phyloP scores from a whole-genome alignment of 208 protist species.

The Herpetomonas samuelpessoai region DNA sequence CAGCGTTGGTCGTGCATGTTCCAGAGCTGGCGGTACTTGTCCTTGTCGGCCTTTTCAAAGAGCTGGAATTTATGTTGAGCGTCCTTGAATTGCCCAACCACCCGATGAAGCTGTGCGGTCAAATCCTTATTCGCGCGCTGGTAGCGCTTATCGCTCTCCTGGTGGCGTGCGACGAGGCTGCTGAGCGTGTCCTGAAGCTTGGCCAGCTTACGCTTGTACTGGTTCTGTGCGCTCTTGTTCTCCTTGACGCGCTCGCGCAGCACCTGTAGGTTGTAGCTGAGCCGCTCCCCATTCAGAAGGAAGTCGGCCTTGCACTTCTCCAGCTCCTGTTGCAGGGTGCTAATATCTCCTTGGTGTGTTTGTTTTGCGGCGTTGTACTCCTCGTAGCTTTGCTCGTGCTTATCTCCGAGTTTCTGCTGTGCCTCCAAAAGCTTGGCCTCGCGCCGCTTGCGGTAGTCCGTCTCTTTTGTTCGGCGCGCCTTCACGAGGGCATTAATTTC shows the following conservation, averaged over 20 bases:
- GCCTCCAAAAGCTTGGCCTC: conserved; percentile 84
- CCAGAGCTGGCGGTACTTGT: conserved; percentile 94
- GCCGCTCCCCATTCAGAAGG: conserved; percentile 94
- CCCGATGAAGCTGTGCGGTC: conserved; percentile 91
- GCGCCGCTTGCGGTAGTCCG: conserved; percentile 78
- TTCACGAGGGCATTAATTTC: conserved; percentile 91
- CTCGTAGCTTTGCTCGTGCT: conserved; percentile 78
- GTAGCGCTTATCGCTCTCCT: conserved; percentile 89
- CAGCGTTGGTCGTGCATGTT: conserved; percentile 94
- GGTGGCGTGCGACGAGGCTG: conserved; percentile 87
- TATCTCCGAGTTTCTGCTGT: conserved; percentile 70
- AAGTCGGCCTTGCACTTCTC: conserved; percentile 95
- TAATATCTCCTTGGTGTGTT: conserved; percentile 85
- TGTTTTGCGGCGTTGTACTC: conserved; percentile 82
- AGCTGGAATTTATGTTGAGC: conserved; percentile 94
- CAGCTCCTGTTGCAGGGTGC: conserved; percentile 90
- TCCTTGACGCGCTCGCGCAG: conserved; percentile 94
- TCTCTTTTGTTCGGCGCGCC: conserved; percentile 85
- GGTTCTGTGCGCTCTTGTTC: conserved; percentile 91
- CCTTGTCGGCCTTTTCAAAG: conserved; percentile 92
- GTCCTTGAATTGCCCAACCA: conserved; percentile 95
- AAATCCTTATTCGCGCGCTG: conserved; percentile 93
- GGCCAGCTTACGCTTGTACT: conserved; percentile 93
- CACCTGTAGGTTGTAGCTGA: conserved; percentile 96
- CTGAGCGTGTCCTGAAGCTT: conserved; percentile 88